Base-by-base conservation (phyloP, 805 yeast species). In the Wickerhamiella slavikovae region DNA sequence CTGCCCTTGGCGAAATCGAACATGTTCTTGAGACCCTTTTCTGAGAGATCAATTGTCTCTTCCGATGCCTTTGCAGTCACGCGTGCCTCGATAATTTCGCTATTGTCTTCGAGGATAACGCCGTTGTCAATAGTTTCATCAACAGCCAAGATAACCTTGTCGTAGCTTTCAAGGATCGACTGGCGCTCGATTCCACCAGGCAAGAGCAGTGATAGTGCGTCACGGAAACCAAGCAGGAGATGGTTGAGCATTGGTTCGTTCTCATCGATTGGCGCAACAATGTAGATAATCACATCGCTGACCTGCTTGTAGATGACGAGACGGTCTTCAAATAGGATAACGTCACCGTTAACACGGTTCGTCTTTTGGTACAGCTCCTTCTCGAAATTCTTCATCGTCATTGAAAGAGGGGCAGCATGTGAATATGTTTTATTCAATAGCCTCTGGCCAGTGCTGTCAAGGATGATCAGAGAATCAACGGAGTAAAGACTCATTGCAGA, bases 61-160 rank as follows among this genome's bases (percentile, higher is more conserved):
- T 63, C 68, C 20, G 68, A 53, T 27, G 94, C 93, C 19, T 89
- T 71, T 35, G 69, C 67, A n/a, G 96, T 77, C 16, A 83, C 93
- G 54, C 98, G 68, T 11, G 91, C 68, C 2, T 85, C 83, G 41
- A 89, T 77, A 24, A 78, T 70, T 21, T 74, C 68, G 4, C 92
- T 71, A 45, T 89, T 95, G 17, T 82, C 74, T 51, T 89, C 95
- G 41, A 89, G 62, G 33, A 89, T 70, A 38, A 89, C 69, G 24
- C 96, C 98, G 48, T 83, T 92, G 48, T 89, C 98, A 29, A 89
- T 61, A 7, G 91, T 65, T 54, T 89, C 96, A 51, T 89, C 98
- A 25, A 83, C 66, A 3, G 91, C 78, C 49, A 89, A 63, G 25
- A 79, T 61, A 22, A 82, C 74, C 60, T 78, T 62, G 52, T 89